Evolutionary conservation across 78 protist genomes (phyloP), one percentile per base, ranked within the genome.

Genomic region (Tieghemostelium lacteum): DNA sequence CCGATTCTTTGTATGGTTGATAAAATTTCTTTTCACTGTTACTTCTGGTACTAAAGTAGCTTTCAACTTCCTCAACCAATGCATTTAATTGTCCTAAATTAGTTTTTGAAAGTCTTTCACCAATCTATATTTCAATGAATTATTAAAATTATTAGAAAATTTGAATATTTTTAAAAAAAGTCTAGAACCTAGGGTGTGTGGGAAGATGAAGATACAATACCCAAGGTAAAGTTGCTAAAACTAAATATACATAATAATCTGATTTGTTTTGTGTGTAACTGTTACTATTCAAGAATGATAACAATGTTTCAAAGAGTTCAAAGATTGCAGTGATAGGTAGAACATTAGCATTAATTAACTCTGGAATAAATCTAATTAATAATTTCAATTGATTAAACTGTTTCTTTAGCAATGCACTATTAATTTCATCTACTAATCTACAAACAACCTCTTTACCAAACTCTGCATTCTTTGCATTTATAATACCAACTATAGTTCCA

Each of bases 371-470:
- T 49, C 72, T 52, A 42, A 83, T 69, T 24, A 83, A 45, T 26
- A 83, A 60, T n/a, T 83, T 83, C 1, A 62, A 54, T 28, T 54
- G 24, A 1, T 14, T 31, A 26, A 83, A 83, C 65, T 69, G 63
- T 54, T 83, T 73, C 29, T 83, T 83, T 26, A 31, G 55, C 19
- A 83, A 29, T 45, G 72, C 70, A 58, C 55, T 63, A 45, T 67
- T 67, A 22, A 83, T 50, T 19, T 83, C 91, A 70, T 83, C 80
- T 1, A 83, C 71, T 17, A 83, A 58, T n/a, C 62, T 83, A 69
- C 78, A 66, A 42, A 66, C 76, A 45, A 83, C 61, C 55, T 83
- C 91, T 69, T 83, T 83, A 45, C 91, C 91, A 83, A 83, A 83
- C 29, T 83, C 80, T 10, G 29, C 60, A 42, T 83, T 83, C 50